These are phyloP conservation scores for Arthromyces matolae DNA, from an alignment of 768 basidiomycete genomes.

Conservation along the genomic window DNA sequence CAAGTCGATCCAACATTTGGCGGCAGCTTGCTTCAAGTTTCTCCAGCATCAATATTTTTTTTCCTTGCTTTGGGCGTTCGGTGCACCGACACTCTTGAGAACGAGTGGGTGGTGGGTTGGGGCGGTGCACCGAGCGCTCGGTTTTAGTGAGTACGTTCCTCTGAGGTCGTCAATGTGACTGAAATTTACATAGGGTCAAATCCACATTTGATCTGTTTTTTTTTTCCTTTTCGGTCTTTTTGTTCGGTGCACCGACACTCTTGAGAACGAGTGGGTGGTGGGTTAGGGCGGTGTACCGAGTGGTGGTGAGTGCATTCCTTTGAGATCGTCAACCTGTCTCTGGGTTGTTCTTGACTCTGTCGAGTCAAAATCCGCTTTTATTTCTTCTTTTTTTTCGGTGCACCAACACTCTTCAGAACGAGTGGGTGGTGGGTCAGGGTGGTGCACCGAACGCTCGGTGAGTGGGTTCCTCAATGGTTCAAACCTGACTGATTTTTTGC, in stretches of 20 bases:
- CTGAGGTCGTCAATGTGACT: too few relatives aligned
- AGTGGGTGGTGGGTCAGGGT: constrained; percentile 5
- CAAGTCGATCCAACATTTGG: not conserved
- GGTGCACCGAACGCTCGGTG: constrained; percentile 1
- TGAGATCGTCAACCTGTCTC: too few relatives aligned
- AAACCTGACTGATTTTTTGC: too few relatives aligned
- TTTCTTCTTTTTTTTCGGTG: not conserved
- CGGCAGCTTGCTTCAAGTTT: not conserved
- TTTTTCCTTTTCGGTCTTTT: not conserved
- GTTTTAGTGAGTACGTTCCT: too few relatives aligned
- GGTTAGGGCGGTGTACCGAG: constrained; percentile 1
- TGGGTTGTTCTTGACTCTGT: too few relatives aligned
- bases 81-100: not conserved
- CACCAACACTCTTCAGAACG: not conserved
- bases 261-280: constrained; percentile 2
- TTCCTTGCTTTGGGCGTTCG: not conserved
- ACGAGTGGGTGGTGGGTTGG: constrained; percentile 5
- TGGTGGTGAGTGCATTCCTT: too few relatives aligned
- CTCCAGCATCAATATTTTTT: not conserved
- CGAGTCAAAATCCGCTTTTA: too few relatives aligned
- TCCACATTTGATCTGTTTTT: too few relatives aligned
- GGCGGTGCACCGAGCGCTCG: not conserved
- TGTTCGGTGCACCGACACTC: not conserved
- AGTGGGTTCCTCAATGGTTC: too few relatives aligned
- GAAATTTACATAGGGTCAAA: too few relatives aligned